A percentile compares a stretch with the other conserved stretches of the same genome.
Conservation (phyloP, 2,329 filamentous ascomycete species). For the Aspergillus piperis region DNA sequence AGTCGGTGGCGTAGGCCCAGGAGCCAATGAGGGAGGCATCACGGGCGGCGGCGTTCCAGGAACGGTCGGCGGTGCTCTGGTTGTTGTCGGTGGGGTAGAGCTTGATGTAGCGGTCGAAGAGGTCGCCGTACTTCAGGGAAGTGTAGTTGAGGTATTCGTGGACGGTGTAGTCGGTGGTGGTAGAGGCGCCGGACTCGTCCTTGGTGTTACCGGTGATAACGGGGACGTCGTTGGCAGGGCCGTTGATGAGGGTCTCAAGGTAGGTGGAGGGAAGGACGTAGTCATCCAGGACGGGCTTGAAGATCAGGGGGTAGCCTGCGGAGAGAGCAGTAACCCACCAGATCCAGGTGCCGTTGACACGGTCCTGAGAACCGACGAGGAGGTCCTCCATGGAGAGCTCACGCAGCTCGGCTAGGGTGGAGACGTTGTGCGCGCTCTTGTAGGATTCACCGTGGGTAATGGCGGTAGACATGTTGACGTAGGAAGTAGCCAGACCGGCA, state of each 20-base stretch:
- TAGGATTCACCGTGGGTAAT: conserved; percentile 30
- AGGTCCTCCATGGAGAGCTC: conserved; percentile 27
- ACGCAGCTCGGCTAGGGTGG: conserved; percentile 26
- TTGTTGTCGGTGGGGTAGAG: conserved; percentile 29
- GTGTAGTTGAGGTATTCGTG: conserved; percentile 29
- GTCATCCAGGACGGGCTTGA: conserved; percentile 30
- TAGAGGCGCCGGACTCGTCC: conserved; percentile 33
- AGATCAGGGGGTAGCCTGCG: conserved; percentile 30
- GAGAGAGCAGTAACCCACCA: conserved; percentile 35
- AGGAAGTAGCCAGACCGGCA: conserved; percentile 32
- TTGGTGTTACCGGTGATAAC: conserved; percentile 41
- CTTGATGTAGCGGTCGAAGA: conserved; percentile 28
- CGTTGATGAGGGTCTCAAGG: conserved; percentile 27
- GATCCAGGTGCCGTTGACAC: conserved; percentile 26
- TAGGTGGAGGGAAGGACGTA: conserved; percentile 32
- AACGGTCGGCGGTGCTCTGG: conserved; percentile 22
- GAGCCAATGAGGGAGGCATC: conserved; percentile 28
- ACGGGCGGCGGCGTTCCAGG: conserved; percentile 31
- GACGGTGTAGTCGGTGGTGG: conserved; percentile 26
- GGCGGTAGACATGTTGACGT: conserved; percentile 31
- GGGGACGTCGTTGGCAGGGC: conserved; percentile 38
- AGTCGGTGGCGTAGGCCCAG: conserved; percentile 33
- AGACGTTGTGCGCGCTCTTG: conserved; percentile 26
- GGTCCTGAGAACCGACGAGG: conserved; percentile 28
- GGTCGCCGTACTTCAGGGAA: conserved; percentile 36